Evolutionary conservation across 108 stramenopile genomes (phyloP), one percentile per base, ranked within the genome.

Genomic region (Fragilaria radians): DNA sequence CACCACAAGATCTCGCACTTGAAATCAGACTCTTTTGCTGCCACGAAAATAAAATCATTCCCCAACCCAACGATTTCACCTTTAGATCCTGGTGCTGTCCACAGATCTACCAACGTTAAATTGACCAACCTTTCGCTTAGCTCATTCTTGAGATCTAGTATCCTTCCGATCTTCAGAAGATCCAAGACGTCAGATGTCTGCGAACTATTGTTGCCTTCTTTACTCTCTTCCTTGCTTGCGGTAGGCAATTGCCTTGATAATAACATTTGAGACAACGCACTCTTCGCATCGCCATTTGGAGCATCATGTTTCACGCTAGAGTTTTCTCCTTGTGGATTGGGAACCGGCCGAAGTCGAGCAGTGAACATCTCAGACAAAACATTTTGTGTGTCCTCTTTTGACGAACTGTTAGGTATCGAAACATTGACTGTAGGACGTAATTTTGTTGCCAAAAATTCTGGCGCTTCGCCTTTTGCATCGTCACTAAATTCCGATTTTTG

Each of bases 1-100:
- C 72, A 65, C 89, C 89, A 87, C 7, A 73, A 54, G 3, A 87
- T 67, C 18, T 34, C 64, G 5, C 79, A 70, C 61, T 79, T 69
- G 7, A 57, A 51, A 27, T 59, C 67, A 0, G 57, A 51, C 2
- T 28, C 24, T 7, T 66, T 57, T 51, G 36, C 24, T 2, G 72
- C 66, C 28, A 73, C 63, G 48, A 73, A 58, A 4, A 76, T 49
- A 2, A 72, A 48, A n/a, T 60, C 68, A 26, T 70, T 69, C 18
- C 68, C 62, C 11, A 82, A 14, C 11, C 7, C 30, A 4, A 65
- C 23, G 9, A 68, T 57, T 14, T 67, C 59, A 11, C 54, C 51
- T 19, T 54, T 51, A 11, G 54, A 7, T 24, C 32, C 56, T 17
- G 21, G 59, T 64, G 25, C 57, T 55, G 18, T 56, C 51, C 25